phyloP scores from a whole-genome alignment of 2,329 filamentous ascomycete species.

The Tolypocladium capitatum region DNA sequence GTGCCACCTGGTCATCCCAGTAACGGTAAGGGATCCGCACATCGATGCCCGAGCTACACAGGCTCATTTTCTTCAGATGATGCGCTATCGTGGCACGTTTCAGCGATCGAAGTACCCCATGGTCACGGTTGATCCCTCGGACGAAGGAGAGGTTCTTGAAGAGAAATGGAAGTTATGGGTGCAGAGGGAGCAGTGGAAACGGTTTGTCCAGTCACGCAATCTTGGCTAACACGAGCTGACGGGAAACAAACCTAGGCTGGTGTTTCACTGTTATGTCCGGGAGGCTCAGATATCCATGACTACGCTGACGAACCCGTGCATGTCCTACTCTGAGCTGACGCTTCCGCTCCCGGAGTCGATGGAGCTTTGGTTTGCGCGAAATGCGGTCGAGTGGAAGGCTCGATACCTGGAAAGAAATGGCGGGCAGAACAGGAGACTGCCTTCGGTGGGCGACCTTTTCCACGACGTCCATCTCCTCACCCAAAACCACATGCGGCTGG shows the following conservation, averaged over 20 bases:
- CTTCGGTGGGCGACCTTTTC: conserved; percentile 41
- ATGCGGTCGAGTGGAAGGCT: conserved; percentile 51
- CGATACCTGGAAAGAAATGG: conserved; percentile 34
- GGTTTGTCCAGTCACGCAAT: conserved; percentile 20
- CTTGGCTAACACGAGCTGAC: background rate
- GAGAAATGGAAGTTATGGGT: conserved; percentile 55
- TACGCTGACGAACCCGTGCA: conserved; percentile 47
- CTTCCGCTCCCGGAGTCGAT: conserved; percentile 50
- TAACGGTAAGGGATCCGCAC: conserved; percentile 22
- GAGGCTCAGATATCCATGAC: conserved; percentile 58
- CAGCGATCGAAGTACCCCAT: conserved; percentile 39
- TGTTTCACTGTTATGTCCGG: conserved; percentile 50
- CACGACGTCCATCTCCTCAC: conserved; percentile 41
- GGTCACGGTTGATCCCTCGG: conserved; percentile 36
- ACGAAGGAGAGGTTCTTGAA: conserved; percentile 43
- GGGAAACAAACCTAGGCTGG: conserved; percentile 29
- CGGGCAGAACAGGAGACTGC: conserved; percentile 26
- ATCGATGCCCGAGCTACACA: background rate
- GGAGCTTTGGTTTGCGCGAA: conserved; percentile 52
- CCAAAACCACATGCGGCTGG: conserved; percentile 35
- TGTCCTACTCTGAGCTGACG: conserved; percentile 57
- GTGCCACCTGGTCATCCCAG: conserved; percentile 31
- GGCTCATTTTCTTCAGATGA: conserved; percentile 26
- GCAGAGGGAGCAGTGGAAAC: conserved; percentile 52
- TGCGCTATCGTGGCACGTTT: conserved; percentile 44